These are phyloP conservation scores for Pseudovirgaria hyperparasitica DNA, from an alignment of 2,329 filamentous ascomycete species.

Conservation along the genomic window DNA sequence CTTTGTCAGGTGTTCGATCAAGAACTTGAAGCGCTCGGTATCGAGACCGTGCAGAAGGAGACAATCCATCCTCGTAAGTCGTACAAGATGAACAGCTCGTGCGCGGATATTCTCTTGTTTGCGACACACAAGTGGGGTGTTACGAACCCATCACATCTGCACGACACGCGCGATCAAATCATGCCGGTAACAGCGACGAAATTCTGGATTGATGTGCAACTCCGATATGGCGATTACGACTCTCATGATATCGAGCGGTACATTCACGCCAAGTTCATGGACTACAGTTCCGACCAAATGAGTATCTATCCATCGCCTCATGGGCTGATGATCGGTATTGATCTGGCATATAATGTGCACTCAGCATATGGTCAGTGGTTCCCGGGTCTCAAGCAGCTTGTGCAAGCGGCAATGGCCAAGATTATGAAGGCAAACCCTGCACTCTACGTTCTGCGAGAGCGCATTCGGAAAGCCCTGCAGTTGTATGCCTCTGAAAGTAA, in stretches of 20 bases:
- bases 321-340: slow-evolving; percentile 93
- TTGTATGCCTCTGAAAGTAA: slow-evolving; percentile 97
- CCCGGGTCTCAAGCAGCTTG: slow-evolving; percentile 84
- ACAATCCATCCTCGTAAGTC: slow-evolving; percentile 98
- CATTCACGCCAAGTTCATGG: slow-evolving; percentile 92
- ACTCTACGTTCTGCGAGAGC: slow-evolving; percentile 88
- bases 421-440: slow-evolving; percentile 99
- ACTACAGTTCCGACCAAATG: slow-evolving; percentile 97
- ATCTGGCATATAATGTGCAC: slow-evolving; percentile 95
- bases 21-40: slow-evolving; percentile 86
- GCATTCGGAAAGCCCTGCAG: slow-evolving; percentile 96
- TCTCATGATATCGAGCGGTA: slow-evolving; percentile 98
- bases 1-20: slow-evolving; percentile 97
- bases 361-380: slow-evolving; percentile 98
- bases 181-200: slow-evolving; percentile 94
- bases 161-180: slow-evolving; percentile 93
- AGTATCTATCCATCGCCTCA: slow-evolving; percentile 97
- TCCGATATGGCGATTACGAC: slow-evolving; percentile 96
- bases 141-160: slow-evolving; percentile 80
- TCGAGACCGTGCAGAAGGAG: slow-evolving; percentile 97
- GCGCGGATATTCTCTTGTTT: slow-evolving; percentile 91
- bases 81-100: slow-evolving; percentile 99
- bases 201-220: slow-evolving; percentile 96
- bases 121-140: slow-evolving; percentile 99
- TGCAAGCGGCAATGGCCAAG: slow-evolving; percentile 99